A percentile compares a stretch with the other conserved stretches of the same genome.
Evolutionary conservation across 495 filamentous ascomycete genomes (phyloP).

Genomic region (Aspergillus baeticus): DNA sequence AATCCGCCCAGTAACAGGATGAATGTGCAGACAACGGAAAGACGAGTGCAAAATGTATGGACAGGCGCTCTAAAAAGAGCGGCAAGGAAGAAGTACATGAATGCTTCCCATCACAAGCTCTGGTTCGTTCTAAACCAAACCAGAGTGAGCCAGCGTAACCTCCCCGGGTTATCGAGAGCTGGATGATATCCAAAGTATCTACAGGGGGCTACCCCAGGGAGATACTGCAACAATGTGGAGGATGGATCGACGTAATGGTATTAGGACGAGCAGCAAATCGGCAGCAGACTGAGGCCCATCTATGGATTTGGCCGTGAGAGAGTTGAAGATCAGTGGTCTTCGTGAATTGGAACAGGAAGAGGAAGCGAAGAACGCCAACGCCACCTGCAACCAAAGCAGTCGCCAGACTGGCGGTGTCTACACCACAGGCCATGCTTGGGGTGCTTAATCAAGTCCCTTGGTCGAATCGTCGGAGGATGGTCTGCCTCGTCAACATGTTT

Average conservation of each 20-base stretch:
- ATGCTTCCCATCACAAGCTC: slow-evolving; percentile 22
- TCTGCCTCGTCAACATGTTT: slow-evolving; percentile 1
- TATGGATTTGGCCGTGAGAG: background rate
- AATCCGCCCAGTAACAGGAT: slow-evolving; percentile 7
- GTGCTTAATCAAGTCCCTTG: background rate
- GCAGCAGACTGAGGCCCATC: background rate
- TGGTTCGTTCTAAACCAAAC: background rate
- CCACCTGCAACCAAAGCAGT: background rate
- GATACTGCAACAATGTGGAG: background rate
- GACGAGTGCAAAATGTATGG: slow-evolving; percentile 3
- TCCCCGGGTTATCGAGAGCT: background rate
- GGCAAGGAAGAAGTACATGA: slow-evolving; percentile 19
- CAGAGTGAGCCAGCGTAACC: background rate
- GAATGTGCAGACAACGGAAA: slow-evolving; percentile 2
- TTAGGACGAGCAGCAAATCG: slow-evolving; percentile 8
- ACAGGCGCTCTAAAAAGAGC: slow-evolving; percentile 12
- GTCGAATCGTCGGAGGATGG: background rate
- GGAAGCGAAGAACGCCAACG: background rate
- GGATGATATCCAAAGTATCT: background rate
- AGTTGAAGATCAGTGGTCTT: background rate
- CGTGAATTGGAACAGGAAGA: background rate
- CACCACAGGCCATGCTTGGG: background rate
- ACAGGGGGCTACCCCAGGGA: slow-evolving; percentile 2
- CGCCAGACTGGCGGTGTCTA: background rate
- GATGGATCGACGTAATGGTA: slow-evolving; percentile 4